A percentile compares a stretch with the other conserved stretches of the same genome.
These are phyloP conservation scores for Monosporascus sp. DNA, from an alignment of 2,329 filamentous ascomycete genomes.

Conservation along the genomic window DNA sequence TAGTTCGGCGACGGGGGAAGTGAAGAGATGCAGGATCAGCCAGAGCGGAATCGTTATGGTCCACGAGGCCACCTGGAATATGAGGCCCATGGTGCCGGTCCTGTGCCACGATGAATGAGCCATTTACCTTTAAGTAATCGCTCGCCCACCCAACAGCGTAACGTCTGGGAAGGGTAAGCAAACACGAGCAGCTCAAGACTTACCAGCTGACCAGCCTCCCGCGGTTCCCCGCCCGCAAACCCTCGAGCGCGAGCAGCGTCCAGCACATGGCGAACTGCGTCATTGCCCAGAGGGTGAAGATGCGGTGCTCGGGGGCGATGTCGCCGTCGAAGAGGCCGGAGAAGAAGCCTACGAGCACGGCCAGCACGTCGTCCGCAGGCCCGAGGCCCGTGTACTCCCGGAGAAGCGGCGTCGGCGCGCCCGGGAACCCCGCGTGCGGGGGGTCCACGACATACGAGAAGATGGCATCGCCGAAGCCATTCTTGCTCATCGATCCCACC, in stretches of 20 bases:
- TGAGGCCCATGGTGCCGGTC: conserved; percentile 11
- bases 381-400: neutral
- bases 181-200: neutral
- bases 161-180: too few relatives aligned
- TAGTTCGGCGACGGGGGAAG: conserved; percentile 5
- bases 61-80: conserved; percentile 12
- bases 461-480: neutral
- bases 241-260: conserved; percentile 12
- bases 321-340: neutral
- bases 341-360: neutral
- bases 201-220: conserved; percentile 14
- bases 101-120: conserved; percentile 1
- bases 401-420: neutral
- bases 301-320: neutral
- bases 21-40: conserved; percentile 12
- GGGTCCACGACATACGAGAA: neutral
- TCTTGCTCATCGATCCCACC: neutral
- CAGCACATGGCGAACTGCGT: conserved; percentile 10
- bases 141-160: too few relatives aligned
- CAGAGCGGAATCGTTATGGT: conserved; percentile 13
- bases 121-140: too few relatives aligned
- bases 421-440: neutral
- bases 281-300: neutral
- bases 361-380: neutral
- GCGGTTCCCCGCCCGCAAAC: conserved; percentile 9